Base-by-base conservation (phyloP, 31 red algal species). In the Porphyra umbilicalis region DNA sequence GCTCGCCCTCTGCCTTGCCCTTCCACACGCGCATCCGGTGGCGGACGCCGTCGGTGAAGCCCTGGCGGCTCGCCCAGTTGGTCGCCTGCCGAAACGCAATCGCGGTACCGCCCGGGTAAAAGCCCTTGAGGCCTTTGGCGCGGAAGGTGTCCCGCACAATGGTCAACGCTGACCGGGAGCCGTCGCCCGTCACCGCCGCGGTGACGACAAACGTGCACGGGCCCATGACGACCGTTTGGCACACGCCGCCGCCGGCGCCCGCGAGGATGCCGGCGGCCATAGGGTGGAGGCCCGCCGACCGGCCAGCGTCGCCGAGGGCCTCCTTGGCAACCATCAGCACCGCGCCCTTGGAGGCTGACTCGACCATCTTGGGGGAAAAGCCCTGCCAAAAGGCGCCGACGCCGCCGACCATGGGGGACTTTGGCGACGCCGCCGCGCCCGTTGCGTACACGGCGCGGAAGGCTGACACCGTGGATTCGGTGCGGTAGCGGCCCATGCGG, bases 281-380 rank as follows among this genome's bases (percentile, higher is more conserved):
- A 0, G 90, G 90, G 35, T 82, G 77, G 77, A 93, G 36, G 32
- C 85, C 85, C 33, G 75, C 90, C 34, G n/a, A 35, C 10, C 42
- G 67, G 35, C 67, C 74, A 6, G 76, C 82, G 35, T 89, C 91
- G 38, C 80, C 81, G 35, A 94, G 68, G 3, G 40, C 76, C 79
- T 94, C 91, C 39, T 94, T 94, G 18, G 91, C 75, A 8, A 94
- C 86, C 86, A 94, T 77, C 36, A 94, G 84, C 40, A 94, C 87
- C 13, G 91, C 91, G 15, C 87, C 91, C 76, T 94, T 94, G 29
- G 91, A 79, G 5, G 91, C 91, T 15, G 82, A 82, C 38, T 94
- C 91, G 75, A 94, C 78, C 91, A 94, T 94, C 80, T 94, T 94
- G 14, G 91, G 91, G 30, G 38, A 34, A 39, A 94, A 88, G 29